Conservation (phyloP, 768 basidiomycete genomes). For the Naganishia antarctica region DNA sequence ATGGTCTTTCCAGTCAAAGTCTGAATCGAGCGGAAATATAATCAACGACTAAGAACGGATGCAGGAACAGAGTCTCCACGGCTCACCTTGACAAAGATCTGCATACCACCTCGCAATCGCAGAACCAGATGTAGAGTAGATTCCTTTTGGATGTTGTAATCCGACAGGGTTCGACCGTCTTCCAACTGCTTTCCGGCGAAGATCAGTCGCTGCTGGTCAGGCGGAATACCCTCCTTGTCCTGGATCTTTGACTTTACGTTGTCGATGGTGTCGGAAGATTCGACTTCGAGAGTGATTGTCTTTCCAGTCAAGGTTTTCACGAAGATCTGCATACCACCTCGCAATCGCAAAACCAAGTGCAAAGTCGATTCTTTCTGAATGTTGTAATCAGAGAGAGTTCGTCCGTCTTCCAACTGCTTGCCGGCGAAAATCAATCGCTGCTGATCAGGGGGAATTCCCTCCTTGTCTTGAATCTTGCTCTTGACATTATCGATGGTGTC, state of each 20-base stretch:
- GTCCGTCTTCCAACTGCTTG: constrained; percentile 54
- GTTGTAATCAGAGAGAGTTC: constrained; percentile 51
- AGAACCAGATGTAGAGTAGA: constrained; percentile 57
- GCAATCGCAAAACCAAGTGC: constrained; percentile 71
- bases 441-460: constrained; percentile 52
- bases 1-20: constrained; percentile 99
- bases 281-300: constrained; percentile 83
- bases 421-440: constrained; percentile 56
- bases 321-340: constrained; percentile 49
- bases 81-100: constrained; percentile 41
- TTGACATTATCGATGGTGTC: constrained; percentile 61
- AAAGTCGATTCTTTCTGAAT: constrained; percentile 75
- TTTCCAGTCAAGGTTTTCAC: constrained; percentile 64
- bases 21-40: constrained; percentile 18
- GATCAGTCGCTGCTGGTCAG: constrained; percentile 84
- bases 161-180: constrained; percentile 81
- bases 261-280: constrained; percentile 88
- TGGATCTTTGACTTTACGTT: constrained; percentile 93
- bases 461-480: constrained; percentile 55
- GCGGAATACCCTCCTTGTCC: constrained; percentile 90
- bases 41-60: neutral
- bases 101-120: constrained; percentile 81
- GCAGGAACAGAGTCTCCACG: constrained; percentile 25
- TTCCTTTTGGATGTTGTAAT: constrained; percentile 60
- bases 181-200: constrained; percentile 91